Conservation (phyloP, 2,329 filamentous ascomycete species). For the Ilyonectria destructans region DNA sequence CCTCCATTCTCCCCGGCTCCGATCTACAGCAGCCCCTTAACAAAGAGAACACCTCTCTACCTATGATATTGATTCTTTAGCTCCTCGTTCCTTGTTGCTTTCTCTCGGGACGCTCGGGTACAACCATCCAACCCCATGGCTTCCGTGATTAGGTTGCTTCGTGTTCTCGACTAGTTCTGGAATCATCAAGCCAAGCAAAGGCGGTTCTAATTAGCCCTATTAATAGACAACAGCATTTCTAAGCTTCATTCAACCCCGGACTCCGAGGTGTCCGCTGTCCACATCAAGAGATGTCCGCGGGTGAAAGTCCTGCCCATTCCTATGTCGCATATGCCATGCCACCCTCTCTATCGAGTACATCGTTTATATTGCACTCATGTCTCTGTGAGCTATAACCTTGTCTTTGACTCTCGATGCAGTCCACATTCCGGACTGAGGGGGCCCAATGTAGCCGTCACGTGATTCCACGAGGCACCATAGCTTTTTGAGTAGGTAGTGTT, state of each 20-base stretch:
- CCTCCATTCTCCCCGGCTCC: not conserved
- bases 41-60: not conserved
- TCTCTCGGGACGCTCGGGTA: constrained; percentile 20
- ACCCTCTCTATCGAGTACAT: not conserved
- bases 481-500: constrained; percentile 5
- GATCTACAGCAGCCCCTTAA: not conserved
- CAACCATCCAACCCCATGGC: constrained; percentile 2
- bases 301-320: not conserved
- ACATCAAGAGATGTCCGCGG: not conserved
- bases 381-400: not conserved
- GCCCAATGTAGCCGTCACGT: constrained; percentile 5
- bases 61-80: not conserved
- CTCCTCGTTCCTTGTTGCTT: not conserved
- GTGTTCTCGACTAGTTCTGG: constrained; percentile 1
- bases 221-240: constrained; percentile 5
- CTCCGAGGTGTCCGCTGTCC: not conserved
- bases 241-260: not conserved
- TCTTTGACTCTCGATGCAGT: not conserved
- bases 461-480: not conserved
- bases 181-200: not conserved
- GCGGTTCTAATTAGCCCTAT: not conserved
- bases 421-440: not conserved
- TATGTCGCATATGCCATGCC: not conserved
- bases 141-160: constrained; percentile 9
- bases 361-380: not conserved